Evolutionary conservation across 441 rosid species (phyloP).

Genomic region (Cnidoscolus chayamansa): DNA sequence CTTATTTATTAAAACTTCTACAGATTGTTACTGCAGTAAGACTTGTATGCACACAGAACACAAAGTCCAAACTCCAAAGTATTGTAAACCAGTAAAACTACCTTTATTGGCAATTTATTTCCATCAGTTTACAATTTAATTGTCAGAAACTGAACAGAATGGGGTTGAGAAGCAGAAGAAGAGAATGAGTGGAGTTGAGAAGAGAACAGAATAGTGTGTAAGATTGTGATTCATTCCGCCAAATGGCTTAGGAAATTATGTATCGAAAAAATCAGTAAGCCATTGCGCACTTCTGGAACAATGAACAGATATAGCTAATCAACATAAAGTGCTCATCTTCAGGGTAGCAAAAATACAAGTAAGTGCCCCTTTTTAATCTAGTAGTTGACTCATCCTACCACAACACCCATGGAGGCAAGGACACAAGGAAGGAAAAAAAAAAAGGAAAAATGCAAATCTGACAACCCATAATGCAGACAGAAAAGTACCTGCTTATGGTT

Average conservation of each 20-base stretch:
- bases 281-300: background rate
- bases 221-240: background rate
- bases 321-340: constrained; percentile 8
- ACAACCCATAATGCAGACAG: background rate
- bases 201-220: background rate
- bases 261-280: background rate
- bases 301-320: background rate
- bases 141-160: too few relatives aligned
- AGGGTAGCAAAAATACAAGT: background rate
- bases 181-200: too few relatives aligned
- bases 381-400: background rate
- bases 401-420: background rate
- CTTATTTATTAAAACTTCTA: background rate
- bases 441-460: background rate
- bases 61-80: background rate
- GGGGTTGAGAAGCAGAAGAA: too few relatives aligned
- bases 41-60: background rate
- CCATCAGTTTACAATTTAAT: background rate
- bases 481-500: constrained; percentile 84
- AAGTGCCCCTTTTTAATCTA: background rate
- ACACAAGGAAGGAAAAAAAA: background rate
- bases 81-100: background rate
- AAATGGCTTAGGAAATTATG: background rate
- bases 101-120: background rate
- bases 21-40: background rate